These are phyloP conservation scores for Zopfochytrium polystomum DNA, from an alignment of 371 early-diverging fungal species.

Conservation along the genomic window DNA sequence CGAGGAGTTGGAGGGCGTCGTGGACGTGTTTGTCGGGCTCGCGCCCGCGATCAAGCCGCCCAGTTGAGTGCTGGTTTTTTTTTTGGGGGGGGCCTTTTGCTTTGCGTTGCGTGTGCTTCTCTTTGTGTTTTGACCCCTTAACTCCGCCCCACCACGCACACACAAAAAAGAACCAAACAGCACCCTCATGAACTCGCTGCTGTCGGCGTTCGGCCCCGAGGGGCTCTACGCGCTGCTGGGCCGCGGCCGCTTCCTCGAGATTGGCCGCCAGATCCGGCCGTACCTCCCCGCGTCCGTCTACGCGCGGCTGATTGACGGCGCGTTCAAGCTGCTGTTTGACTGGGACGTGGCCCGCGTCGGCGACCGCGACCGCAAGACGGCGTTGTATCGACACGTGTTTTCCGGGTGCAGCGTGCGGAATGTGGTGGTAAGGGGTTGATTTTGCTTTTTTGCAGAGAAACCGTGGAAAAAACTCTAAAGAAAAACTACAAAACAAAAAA, in stretches of 20 bases:
- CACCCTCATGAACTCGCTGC: conserved; percentile 74
- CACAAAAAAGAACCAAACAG: no score
- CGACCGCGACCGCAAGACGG: conserved; percentile 1
- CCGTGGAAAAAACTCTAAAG: no score
- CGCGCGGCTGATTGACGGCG: not conserved
- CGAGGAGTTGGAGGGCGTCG: conserved; percentile 62
- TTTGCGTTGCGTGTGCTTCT: no score
- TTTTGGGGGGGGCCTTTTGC: no score
- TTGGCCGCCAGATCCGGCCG: not conserved
- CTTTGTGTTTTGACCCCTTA: no score
- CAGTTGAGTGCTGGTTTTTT: no score
- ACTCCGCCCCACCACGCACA: no score
- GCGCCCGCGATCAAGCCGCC: conserved; percentile 90
- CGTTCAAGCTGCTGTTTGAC: conserved; percentile 13
- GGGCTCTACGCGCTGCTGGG: conserved; percentile 2
- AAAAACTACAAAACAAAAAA: conserved; percentile 70
- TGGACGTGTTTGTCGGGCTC: conserved; percentile 82
- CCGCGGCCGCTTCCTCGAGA: not conserved
- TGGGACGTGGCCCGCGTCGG: conserved; percentile 11
- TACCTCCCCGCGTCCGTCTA: not conserved
- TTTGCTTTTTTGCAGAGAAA: no score
- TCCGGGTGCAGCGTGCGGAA: conserved; percentile 9
- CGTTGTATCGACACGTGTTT: conserved; percentile 1
- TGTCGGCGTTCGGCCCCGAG: conserved; percentile 22
- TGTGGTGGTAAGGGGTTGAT: conserved; percentile 10